Conservation (phyloP, 345 rosid species). For the Eucalyptus cloeziana region DNA sequence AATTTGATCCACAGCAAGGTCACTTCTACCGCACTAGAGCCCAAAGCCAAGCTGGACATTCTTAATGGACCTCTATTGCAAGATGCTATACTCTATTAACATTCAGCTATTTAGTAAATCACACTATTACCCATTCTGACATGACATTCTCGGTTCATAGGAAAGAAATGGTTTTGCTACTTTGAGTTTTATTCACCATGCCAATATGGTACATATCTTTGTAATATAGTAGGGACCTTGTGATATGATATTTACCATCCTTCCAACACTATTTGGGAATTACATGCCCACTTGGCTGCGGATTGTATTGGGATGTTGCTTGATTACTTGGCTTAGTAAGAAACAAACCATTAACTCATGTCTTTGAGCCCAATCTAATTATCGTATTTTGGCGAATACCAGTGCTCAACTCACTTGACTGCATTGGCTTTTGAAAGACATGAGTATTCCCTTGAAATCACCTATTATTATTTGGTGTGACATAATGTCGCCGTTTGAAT, state of each 20-base stretch:
- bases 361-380: not conserved
- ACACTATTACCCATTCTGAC: accelerated
- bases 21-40: not conserved
- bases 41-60: not conserved
- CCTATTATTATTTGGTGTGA: not conserved
- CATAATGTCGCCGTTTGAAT: not conserved
- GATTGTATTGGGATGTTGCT: not conserved
- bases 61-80: not conserved
- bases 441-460: not conserved
- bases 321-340: not conserved
- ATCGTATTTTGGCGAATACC: accelerated
- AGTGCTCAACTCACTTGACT: not conserved
- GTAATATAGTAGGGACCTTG: not conserved
- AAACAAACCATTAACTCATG: not conserved
- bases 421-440: not conserved
- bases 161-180: accelerated
- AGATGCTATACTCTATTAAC: not conserved
- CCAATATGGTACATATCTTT: accelerated
- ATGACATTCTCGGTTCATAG: not conserved
- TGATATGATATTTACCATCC: not conserved
- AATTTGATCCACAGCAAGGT: not conserved
- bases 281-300: not conserved
- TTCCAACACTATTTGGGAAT: not conserved
- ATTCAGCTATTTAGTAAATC: not conserved
- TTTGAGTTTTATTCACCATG: not conserved